Evolutionary conservation across 2,329 filamentous ascomycete species (phyloP).

Genomic region (Apiospora phragmitis): DNA sequence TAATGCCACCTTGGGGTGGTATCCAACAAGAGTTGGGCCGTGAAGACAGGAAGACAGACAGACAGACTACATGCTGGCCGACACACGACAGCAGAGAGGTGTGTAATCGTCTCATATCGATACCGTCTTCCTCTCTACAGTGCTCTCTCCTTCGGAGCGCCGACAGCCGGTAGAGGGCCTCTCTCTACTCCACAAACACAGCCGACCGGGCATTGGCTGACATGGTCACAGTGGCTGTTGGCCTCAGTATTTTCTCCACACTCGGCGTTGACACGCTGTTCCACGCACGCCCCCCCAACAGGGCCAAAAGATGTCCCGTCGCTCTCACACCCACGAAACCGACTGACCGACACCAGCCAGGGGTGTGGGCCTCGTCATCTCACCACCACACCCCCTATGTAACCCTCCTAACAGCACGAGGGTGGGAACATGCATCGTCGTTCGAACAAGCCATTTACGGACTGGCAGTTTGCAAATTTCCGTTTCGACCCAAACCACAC

Average conservation of each 20-base stretch:
- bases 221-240: neutral
- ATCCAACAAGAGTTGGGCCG: neutral
- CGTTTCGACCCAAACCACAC: conserved; percentile 7
- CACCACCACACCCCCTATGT: conserved; percentile 8
- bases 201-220: neutral
- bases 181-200: neutral
- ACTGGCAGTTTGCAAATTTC: conserved; percentile 2
- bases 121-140: neutral
- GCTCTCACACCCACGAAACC: neutral
- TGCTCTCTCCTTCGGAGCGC: neutral
- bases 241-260: neutral
- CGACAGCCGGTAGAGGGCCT: neutral
- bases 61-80: neutral
- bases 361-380: conserved; percentile 6
- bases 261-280: conserved; percentile 3
- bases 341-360: neutral
- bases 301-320: neutral
- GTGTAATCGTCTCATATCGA: neutral
- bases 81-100: neutral
- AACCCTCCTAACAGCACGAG: neutral
- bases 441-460: conserved; percentile 5
- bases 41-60: neutral
- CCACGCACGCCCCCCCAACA: neutral
- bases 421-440: conserved; percentile 3
- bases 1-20: neutral